Evolutionary conservation across 805 yeast genomes (phyloP), one percentile per base, ranked within the genome.

Genomic region (Barnettozyma californica): DNA sequence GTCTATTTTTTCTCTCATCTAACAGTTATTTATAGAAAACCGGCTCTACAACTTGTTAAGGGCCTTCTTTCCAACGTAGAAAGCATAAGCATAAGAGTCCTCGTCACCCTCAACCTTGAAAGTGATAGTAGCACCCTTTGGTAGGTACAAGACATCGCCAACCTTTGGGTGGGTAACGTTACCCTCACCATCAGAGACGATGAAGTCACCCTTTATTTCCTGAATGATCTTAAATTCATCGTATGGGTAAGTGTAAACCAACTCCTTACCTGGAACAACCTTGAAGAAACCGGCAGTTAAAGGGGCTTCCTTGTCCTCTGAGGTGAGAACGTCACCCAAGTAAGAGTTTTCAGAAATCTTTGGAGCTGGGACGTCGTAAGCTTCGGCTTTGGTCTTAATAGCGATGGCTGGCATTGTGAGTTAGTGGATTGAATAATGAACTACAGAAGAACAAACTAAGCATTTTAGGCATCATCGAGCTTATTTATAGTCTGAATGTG

Each of bases 221-320:
- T 83, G 73, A 63, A 81, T 76, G 57, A 83, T 71, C 68, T 83
- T 83, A 79, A 81, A 77, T 68, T 82, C 89, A 61, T 83, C 87
- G 67, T 81, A 57, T 45, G 62, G 73, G 67, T 83, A 83, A 45
- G 72, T 68, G 73, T 82, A 83, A 13, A 76, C 84, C 61, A 83
- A 72, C 43, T 83, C 77, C 66, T 80, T 83, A 51, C 89, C 89
- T 51, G 76, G 74, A 61, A 81, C 83, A 61, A 83, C 88, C 60
- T 72, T 77, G 74, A 78, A 83, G 71, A 83, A 83, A 46, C 89
- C 89, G 61, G 80, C 74, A 16, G 82, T 68, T 51, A 83, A 76
- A 61, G 80, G 80, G 21, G 5, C 11, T 60, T 77, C 67, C 51
- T 74, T 77, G 47, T 81, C 81, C 33, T 76, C 82, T 19, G 84